Conservation (phyloP, 345 rosid species). For the Noccaea caerulescens region DNA sequence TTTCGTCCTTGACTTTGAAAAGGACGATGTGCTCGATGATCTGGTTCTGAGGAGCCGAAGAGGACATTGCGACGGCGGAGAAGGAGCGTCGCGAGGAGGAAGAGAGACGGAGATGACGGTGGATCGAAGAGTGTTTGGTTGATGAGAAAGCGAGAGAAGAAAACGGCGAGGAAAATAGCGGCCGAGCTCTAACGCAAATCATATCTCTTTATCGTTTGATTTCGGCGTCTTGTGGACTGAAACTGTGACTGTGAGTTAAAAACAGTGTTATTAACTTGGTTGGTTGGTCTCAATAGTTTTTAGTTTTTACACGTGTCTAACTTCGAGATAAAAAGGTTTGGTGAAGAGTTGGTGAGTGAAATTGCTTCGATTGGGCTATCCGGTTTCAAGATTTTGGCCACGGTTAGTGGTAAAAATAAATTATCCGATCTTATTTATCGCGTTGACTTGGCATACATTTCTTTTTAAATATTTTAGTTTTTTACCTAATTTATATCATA, state of each 20-base stretch:
- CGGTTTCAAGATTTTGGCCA: no score
- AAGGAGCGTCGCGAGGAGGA: constrained; percentile 33
- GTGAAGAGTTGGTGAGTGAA: no score
- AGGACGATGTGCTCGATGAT: constrained; percentile 84
- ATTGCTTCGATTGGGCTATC: no score
- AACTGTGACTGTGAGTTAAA: not conserved
- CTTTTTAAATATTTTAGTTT: not conserved
- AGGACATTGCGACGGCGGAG: constrained; percentile 45
- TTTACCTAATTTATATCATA: not conserved
- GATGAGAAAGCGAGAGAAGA: constrained; percentile 29
- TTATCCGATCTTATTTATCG: not conserved
- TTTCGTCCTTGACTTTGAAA: constrained; percentile 71
- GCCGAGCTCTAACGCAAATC: constrained; percentile 37
- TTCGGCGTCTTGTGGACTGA: constrained; percentile 21
- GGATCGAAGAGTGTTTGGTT: constrained; percentile 22
- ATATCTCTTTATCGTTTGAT: constrained; percentile 25
- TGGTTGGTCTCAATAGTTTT: no score
- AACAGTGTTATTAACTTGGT: not conserved
- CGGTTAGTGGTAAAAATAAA: not conserved
- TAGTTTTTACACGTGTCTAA: no score
- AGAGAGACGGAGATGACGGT: constrained; percentile 21
- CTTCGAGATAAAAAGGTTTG: no score
- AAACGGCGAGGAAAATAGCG: constrained; percentile 31
- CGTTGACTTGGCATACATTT: not conserved
- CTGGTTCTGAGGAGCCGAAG: constrained; percentile 47